These are phyloP conservation scores for Rhizodiscina lignyota DNA, from an alignment of 495 filamentous ascomycete genomes.

Conservation along the genomic window DNA sequence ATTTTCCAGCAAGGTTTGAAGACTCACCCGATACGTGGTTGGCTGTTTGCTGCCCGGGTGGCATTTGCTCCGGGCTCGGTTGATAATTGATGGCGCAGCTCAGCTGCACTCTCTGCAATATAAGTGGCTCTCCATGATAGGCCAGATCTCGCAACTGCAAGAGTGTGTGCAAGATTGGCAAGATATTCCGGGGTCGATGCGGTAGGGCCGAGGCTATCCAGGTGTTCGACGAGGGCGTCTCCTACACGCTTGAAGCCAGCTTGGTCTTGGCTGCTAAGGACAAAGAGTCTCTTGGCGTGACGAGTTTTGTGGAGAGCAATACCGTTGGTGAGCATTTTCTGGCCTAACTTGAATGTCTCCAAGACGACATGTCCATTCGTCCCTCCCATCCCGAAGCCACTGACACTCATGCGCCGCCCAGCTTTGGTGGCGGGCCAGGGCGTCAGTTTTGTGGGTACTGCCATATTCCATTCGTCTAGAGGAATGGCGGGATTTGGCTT, in stretches of 20 bases:
- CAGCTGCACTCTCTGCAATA: conserved; percentile 4
- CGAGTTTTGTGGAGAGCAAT: neutral
- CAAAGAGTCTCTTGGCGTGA: conserved; percentile 4
- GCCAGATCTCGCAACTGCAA: conserved; percentile 14
- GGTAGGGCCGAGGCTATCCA: no score
- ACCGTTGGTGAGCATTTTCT: neutral
- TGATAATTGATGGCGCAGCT: conserved; percentile 7
- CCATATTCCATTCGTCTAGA: neutral
- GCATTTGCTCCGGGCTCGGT: no score
- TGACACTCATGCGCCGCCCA: conserved; percentile 2
- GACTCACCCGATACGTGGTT: no score
- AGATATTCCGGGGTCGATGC: conserved; percentile 1
- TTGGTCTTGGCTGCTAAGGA: conserved; percentile 9
- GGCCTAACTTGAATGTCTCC: conserved; percentile 1
- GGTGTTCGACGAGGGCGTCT: no score
- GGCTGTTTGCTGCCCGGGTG: no score
- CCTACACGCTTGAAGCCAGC: conserved; percentile 6
- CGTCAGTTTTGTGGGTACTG: neutral
- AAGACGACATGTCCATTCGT: conserved; percentile 5
- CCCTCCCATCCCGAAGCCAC: conserved; percentile 5
- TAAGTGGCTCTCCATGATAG: conserved; percentile 17
- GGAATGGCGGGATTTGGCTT: neutral
- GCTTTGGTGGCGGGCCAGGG: conserved; percentile 1
- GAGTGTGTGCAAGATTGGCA: conserved; percentile 21
- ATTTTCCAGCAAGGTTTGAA: no score